Conservation (phyloP, 306 rosid species). For the Nissolia schottii region DNA sequence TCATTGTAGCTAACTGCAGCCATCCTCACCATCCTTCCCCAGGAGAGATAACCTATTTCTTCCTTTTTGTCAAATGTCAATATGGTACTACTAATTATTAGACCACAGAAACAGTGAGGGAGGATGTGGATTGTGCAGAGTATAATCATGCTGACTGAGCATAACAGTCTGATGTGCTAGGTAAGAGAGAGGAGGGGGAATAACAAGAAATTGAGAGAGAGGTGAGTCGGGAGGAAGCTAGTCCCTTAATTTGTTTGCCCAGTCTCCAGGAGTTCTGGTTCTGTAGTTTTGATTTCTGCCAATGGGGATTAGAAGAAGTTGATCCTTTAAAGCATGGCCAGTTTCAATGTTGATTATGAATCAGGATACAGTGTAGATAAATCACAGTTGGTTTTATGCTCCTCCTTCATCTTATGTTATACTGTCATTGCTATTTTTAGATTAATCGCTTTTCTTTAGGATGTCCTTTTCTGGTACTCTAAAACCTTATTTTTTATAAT, state of each 20-base stretch:
- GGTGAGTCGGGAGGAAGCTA: neutral
- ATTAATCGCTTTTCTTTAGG: neutral
- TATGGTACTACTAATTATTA: neutral
- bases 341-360: neutral
- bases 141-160: constrained; percentile 1
- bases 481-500: neutral
- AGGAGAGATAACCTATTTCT: constrained; percentile 1
- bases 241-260: neutral
- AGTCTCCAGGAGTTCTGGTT: neutral
- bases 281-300: neutral
- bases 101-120: neutral
- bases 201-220: neutral
- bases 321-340: neutral
- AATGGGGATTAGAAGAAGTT: neutral
- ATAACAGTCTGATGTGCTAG: neutral
- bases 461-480: neutral
- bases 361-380: neutral
- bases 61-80: neutral
- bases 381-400: neutral
- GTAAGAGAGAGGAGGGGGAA: neutral
- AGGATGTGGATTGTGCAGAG: neutral
- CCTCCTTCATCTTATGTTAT: neutral
- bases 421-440: neutral
- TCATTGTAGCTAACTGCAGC: neutral
- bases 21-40: neutral